Base-by-base conservation (phyloP, 2,329 filamentous ascomycete genomes). In the Tolypocladium amazonense region DNA sequence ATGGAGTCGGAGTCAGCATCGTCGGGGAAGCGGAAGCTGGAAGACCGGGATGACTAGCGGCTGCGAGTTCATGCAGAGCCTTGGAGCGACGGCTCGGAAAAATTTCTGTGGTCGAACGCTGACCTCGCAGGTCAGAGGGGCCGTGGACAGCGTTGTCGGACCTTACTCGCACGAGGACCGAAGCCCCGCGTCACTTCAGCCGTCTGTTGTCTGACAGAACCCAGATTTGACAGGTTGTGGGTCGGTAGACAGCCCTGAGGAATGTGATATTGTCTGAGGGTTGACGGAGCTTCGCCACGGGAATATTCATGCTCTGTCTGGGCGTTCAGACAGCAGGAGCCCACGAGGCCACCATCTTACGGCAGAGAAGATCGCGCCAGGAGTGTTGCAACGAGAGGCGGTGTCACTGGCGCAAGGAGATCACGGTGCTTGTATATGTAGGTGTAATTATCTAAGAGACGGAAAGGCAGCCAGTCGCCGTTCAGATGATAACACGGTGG, bases 1-100 rank as follows among this genome's bases (percentile, higher is more conserved):
- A 72, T 72, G 71, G 68, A 67, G 56, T 58, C 66, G 35, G 62
- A 62, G 38, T 59, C 38, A 67, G 72, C 15, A 70, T 71, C 74
- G 39, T 72, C 74, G 23, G 75, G 73, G 56, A 86, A 86, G 73
- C 76, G 83, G 64, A 85, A 85, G 71, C 69, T 81, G 53, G 72
- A 71, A 54, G 76, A 79, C 30, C 70, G 70, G 50, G 78, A 77
- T 39, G 71, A 69, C 30, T 64, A 61, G 60, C 18, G 38, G 38
- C 25, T 11, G 20, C 15, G 33, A 15, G 35, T 25, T 15, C 43
- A 15, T 54, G 50, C 50, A 18, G 30, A 35, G 15, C 4, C 27
- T 27, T n/a, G 3, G 3, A 18, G 9, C 50, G 20, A 7, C 4
- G 5, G 9, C 20, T 33, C 5, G n/a, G n/a, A 1, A 18, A 53